Evolutionary conservation across 257 asterid species (phyloP), one percentile per base, ranked within the genome.

Genomic region (Salvia hispanica): DNA sequence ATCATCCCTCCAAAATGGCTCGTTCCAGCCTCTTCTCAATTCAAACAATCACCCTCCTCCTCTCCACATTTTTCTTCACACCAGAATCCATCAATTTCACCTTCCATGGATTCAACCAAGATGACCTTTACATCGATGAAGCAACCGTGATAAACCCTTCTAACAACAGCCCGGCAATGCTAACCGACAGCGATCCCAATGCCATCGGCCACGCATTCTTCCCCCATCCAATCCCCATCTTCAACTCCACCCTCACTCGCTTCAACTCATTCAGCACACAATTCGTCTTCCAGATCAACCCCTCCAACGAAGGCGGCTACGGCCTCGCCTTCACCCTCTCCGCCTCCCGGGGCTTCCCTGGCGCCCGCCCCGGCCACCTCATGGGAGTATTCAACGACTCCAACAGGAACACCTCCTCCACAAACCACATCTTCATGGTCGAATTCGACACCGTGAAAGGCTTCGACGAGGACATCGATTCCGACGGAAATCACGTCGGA

Each of bases 401-500:
- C 1, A 87, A 79, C 9, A 57, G 68, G 0, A 33, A 18, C 0
- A 0, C 57, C 0, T 28, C 84, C 0, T 0, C 59, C 0, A 18
- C 84, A 0, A 84, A 86, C 76, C 90, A 77, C 33, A 52, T 87
- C 12, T 82, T 90, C 67, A 69, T 86, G 78, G 92, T 90, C 45
- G 95, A 90, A 40, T 90, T 90, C 40, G 97, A 87, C 65, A 85
- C 95, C 0, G 87, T 88, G 12, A 16, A 65, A 7, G 95, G 97
- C 0, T 34, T 33, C 34, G 16, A 78, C 3, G 81, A 76, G 44
- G 57, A 3, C 0, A 8, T 12, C 0, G 87, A 85, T 8, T 6
- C 43, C 0, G 59, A 66, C 1, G 86, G 90, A 0, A 88, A 84
- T 54, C 94, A 90, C n/a, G 57, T 90, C 0, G 97, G 87, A 3